Evolutionary conservation across 2,329 filamentous ascomycete species (phyloP), one percentile per base, ranked within the genome.

Genomic region (Diaporthe velutina): DNA sequence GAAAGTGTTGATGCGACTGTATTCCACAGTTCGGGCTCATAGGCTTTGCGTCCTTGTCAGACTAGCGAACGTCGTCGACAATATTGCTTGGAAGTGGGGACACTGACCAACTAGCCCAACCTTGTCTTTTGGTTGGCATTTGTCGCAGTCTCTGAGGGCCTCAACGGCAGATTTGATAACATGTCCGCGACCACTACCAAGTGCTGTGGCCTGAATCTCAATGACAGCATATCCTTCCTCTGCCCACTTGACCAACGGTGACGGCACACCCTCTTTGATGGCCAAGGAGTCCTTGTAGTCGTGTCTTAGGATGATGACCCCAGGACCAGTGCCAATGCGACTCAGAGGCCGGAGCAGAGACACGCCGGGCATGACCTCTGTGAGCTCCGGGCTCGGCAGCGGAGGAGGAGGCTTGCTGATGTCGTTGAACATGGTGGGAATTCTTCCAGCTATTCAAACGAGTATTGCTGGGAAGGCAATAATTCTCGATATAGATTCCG

Each of bases 251-350:
- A 75, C n/a, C n/a, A 75, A 35, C 0, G 48, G 73, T 4, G 70
- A 73, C 5, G 75, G 75, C n/a, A 76, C 70, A 5, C 73, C 76
- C 17, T 72, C 35, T 10, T 52, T 54, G 42, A 76, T 73, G 9
- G 66, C 58, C 15, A 75, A 50, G 38, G 73, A 30, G 57, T 74
- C 74, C 73, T 78, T 58, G 28, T 55, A 30, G 45, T 45, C 70
- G 10, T 75, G 66, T 13, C 79, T 76, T 33, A 78, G 68, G 42
- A 81, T 61, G 66, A 81, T 76, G 13, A 80, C 70, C n/a, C 79
- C 78, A 1, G 80, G 80, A 3, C 80, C 80, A 13, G 25, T 76
- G 33, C 80, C 80, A n/a, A 78, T 78, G 60, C 79, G 79, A 33
- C 80, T 79, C 66, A 81, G 77, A 54, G 79, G 80, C 33, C 42